Conservation (phyloP, 169 alveolate genomes). For the Eimeria falciformis region DNA sequence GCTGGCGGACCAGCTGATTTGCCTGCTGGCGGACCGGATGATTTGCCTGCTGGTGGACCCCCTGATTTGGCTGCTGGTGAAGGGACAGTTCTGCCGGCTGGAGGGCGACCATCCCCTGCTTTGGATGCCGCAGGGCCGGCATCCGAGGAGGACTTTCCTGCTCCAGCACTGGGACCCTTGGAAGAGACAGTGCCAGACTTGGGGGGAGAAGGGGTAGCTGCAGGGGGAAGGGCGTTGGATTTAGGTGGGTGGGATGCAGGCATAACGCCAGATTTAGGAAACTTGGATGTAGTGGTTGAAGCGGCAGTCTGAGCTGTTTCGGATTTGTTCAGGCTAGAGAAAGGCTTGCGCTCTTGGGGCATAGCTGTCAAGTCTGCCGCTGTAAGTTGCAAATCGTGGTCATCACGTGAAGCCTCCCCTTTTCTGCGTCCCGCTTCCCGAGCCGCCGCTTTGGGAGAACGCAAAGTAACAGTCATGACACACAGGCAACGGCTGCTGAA, state of each 20-base stretch:
- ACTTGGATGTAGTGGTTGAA: neutral
- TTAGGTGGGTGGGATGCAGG: conserved; percentile 14
- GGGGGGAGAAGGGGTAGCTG: neutral
- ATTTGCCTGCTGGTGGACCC: neutral
- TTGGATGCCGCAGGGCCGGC: neutral
- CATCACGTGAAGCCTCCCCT: neutral
- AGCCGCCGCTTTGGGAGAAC: neutral
- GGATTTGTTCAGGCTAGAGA: conserved; percentile 13
- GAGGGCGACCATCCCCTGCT: neutral
- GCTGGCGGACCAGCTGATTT: neutral
- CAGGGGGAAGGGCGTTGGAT: conserved; percentile 2
- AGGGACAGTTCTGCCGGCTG: neutral
- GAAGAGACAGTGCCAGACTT: neutral
- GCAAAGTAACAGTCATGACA: too few relatives aligned
- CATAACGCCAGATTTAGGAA: neutral
- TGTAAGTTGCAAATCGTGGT: neutral
- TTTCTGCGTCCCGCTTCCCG: neutral
- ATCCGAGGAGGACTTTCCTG: neutral
- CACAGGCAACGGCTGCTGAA: too few relatives aligned
- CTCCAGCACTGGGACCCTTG: neutral
- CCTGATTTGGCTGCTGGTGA: conserved; percentile 4
- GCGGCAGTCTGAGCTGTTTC: neutral
- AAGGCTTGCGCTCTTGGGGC: conserved; percentile 33
- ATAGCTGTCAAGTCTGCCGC: conserved; percentile 29
- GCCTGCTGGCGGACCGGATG: conserved; percentile 1